Conservation (phyloP, 1,284 basidiomycete species). For the Cutaneotrichosporon mucoides region DNA sequence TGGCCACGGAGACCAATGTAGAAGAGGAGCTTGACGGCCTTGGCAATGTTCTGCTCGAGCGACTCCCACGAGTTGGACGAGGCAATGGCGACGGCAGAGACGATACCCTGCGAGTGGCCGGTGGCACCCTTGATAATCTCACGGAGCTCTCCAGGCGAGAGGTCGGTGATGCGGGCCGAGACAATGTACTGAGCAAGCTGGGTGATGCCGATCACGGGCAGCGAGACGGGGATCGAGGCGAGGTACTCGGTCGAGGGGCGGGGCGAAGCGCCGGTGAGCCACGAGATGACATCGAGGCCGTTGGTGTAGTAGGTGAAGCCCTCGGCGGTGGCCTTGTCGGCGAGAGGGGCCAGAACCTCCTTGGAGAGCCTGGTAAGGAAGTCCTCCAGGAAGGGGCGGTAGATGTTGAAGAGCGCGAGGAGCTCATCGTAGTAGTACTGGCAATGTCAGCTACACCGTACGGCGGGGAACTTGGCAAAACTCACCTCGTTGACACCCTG, state of each 20-base stretch:
- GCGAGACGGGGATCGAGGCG: slow-evolving; percentile 89
- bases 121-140: slow-evolving; percentile 74
- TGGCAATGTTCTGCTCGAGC: slow-evolving; percentile 69
- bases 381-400: slow-evolving; percentile 74
- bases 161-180: slow-evolving; percentile 66
- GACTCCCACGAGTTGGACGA: slow-evolving; percentile 72
- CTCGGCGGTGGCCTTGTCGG: slow-evolving; percentile 56
- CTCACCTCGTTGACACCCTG: slow-evolving; percentile 88
- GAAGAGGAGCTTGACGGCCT: slow-evolving; percentile 88
- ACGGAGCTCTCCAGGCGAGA: slow-evolving; percentile 76
- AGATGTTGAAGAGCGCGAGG: slow-evolving; percentile 83
- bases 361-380: slow-evolving; percentile 64
- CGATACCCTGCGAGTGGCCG: slow-evolving; percentile 94
- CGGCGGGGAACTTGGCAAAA: slow-evolving; percentile 1
- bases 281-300: slow-evolving; percentile 76
- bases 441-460: slow-evolving; percentile 19
- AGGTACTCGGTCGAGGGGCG: slow-evolving; percentile 83
- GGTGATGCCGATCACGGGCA: slow-evolving; percentile 92
- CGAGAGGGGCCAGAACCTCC: slow-evolving; percentile 69
- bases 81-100: slow-evolving; percentile 83
- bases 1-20: slow-evolving; percentile 90
- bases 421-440: slow-evolving; percentile 92
- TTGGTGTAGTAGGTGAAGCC: slow-evolving; percentile 68
- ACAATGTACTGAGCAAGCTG: slow-evolving; percentile 91
- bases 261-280: slow-evolving; percentile 69